phyloP scores from a whole-genome alignment of 2,329 filamentous ascomycete genomes.

The Pestalotiopsis fici region DNA sequence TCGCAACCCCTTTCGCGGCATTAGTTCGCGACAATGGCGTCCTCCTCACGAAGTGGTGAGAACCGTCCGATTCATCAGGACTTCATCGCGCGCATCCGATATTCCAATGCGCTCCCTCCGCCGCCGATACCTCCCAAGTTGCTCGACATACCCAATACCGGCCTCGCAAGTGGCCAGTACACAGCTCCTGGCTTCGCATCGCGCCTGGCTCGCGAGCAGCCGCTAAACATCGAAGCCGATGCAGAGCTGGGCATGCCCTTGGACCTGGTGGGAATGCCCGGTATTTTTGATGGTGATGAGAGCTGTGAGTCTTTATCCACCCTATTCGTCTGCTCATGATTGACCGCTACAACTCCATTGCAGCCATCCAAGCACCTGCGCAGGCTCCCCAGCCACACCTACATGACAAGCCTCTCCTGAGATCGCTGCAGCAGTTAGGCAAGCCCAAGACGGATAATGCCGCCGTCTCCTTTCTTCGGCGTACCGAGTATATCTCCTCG shows the following conservation, averaged over 20 bases:
- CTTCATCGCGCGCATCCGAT: constrained; percentile 94
- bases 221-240: constrained; percentile 94
- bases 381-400: constrained; percentile 74
- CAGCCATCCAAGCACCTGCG: constrained; percentile 81
- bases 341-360: constrained; percentile 18
- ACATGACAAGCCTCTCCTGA: constrained; percentile 80
- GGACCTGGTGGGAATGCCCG: constrained; percentile 91
- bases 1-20: neutral
- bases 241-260: constrained; percentile 97
- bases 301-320: constrained; percentile 64
- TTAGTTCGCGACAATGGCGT: constrained; percentile 34
- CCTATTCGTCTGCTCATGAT: constrained; percentile 13
- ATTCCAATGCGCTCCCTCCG: constrained; percentile 92
- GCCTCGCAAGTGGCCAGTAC: constrained; percentile 83
- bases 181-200: constrained; percentile 89
- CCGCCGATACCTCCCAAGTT: constrained; percentile 95
- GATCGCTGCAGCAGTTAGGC: constrained; percentile 80
- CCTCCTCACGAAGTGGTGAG: constrained; percentile 50
- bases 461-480: constrained; percentile 88
- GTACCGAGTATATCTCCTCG: constrained; percentile 91
- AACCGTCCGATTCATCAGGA: constrained; percentile 78
- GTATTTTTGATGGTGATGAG: constrained; percentile 93
- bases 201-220: constrained; percentile 85
- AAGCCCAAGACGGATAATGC: constrained; percentile 77
- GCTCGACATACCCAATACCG: constrained; percentile 93